phyloP scores from a whole-genome alignment of 192 early-diverging fungal species.

The Podila horticola region DNA sequence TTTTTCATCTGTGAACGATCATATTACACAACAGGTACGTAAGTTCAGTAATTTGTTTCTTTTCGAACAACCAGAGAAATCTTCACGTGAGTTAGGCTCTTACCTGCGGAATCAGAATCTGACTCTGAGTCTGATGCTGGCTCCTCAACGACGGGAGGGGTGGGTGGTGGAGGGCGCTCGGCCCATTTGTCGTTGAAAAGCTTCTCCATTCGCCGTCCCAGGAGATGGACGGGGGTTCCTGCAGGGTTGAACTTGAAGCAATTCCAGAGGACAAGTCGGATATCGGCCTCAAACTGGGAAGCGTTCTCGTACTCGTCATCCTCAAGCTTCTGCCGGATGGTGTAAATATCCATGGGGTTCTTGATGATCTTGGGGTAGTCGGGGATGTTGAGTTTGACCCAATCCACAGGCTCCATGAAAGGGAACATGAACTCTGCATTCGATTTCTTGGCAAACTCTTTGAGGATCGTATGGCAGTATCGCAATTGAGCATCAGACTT shows the following conservation, averaged over 20 bases:
- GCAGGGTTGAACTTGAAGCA: constrained; percentile 80
- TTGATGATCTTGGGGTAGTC: constrained; percentile 86
- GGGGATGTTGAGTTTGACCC: constrained; percentile 83
- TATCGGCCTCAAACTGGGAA: constrained; percentile 73
- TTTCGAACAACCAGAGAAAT: not conserved
- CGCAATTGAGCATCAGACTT: constrained; percentile 70
- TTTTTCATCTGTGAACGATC: constrained; percentile 29
- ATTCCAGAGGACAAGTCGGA: constrained; percentile 77
- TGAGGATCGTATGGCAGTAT: constrained; percentile 69
- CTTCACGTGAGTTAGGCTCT: not conserved
- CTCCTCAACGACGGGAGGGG: constrained; percentile 17
- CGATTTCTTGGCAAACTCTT: constrained; percentile 75
- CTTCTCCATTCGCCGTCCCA: constrained; percentile 70
- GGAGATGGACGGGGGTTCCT: constrained; percentile 65
- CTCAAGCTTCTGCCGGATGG: constrained; percentile 72
- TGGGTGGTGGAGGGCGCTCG: constrained; percentile 43
- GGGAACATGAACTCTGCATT: constrained; percentile 76
- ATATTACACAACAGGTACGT: not conserved
- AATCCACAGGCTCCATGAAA: constrained; percentile 89
- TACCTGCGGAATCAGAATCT: constrained; percentile 34
- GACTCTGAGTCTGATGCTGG: constrained; percentile 35
- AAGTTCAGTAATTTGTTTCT: not conserved
- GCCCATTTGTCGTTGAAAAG: constrained; percentile 78
- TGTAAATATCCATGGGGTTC: constrained; percentile 83
- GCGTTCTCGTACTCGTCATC: constrained; percentile 64